Evolutionary conservation across 495 filamentous ascomycete species (phyloP).

Genomic region (Hypoxylon cercidicola): DNA sequence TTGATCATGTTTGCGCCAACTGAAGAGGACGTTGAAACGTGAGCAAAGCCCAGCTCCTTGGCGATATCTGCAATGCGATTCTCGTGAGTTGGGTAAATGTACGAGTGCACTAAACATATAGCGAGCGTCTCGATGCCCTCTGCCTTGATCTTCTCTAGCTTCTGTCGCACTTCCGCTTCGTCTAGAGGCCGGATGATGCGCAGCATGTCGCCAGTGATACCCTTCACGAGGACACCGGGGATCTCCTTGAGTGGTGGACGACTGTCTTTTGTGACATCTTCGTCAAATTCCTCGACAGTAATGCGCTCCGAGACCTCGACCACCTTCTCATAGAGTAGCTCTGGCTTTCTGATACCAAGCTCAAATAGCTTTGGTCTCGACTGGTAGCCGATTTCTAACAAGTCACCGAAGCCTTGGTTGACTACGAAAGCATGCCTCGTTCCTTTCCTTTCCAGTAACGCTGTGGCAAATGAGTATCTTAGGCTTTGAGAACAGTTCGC

Average conservation of each 20-base stretch:
- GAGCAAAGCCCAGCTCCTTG: conserved; percentile 75
- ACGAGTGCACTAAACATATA: conserved; percentile 82
- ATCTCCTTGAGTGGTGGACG: conserved; percentile 31
- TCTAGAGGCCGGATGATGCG: conserved; percentile 42
- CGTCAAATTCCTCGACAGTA: conserved; percentile 90
- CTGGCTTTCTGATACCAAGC: conserved; percentile 79
- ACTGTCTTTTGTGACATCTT: conserved; percentile 68
- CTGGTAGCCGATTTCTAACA: conserved; percentile 88
- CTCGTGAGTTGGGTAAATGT: conserved; percentile 82
- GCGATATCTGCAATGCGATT: conserved; percentile 68
- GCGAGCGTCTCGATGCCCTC: conserved; percentile 60
- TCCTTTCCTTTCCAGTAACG: conserved; percentile 90
- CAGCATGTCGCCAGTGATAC: conserved; percentile 57
- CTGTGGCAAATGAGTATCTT: conserved; percentile 10
- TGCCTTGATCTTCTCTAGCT: conserved; percentile 66
- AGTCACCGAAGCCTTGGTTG: conserved; percentile 92
- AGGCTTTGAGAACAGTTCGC: neutral
- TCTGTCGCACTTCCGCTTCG: conserved; percentile 63
- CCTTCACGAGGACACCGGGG: conserved; percentile 44
- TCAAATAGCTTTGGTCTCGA: conserved; percentile 85
- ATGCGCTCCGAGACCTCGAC: conserved; percentile 84
- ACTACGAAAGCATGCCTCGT: conserved; percentile 91
- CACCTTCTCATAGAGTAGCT: conserved; percentile 78
- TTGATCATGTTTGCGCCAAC: conserved; percentile 84
- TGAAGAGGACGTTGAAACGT: conserved; percentile 79